A percentile compares a stretch with the other conserved stretches of the same genome.
phyloP scores from a whole-genome alignment of 2,329 filamentous ascomycete genomes.

The Ophiostoma sp. region DNA sequence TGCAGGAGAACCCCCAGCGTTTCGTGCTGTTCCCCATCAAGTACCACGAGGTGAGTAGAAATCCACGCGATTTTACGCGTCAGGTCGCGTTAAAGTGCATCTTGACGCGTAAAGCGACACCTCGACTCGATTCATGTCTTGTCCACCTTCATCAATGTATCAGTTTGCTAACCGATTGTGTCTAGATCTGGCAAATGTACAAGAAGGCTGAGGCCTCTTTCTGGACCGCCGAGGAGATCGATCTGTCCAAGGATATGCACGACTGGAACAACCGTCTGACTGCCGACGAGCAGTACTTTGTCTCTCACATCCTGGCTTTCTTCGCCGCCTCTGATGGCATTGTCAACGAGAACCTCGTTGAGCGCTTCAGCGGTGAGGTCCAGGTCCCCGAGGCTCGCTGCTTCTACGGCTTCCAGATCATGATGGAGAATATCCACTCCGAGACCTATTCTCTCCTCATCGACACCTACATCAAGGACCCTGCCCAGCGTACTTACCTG shows the following conservation, averaged over 20 bases:
- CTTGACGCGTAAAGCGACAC: constrained; percentile 63
- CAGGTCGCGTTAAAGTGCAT: constrained; percentile 24
- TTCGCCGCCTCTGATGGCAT: constrained; percentile 98
- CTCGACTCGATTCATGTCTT: too few relatives aligned
- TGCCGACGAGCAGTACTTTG: constrained; percentile 95
- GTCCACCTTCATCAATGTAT: too few relatives aligned
- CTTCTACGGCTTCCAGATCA: constrained; percentile 99
- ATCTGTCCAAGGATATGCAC: constrained; percentile 96
- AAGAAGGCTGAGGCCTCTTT: constrained; percentile 99
- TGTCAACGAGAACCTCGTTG: constrained; percentile 98
- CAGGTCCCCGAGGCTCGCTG: constrained; percentile 97
- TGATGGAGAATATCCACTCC: constrained; percentile 99
- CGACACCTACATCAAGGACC: constrained; percentile 98
- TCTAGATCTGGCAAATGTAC: constrained; percentile 99
- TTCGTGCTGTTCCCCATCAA: constrained; percentile 99
- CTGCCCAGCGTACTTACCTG: constrained; percentile 84
- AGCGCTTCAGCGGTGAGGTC: constrained; percentile 95
- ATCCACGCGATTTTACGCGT: constrained; percentile 34
- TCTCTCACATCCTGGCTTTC: constrained; percentile 97
- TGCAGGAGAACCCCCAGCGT: constrained; percentile 90
- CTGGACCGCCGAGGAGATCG: constrained; percentile 99
- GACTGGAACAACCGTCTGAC: constrained; percentile 99
- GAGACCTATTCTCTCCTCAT: constrained; percentile 99
- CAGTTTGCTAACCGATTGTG: constrained; percentile 20
- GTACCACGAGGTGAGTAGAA: constrained; percentile 78